Evolutionary conservation across 2,329 filamentous ascomycete species (phyloP).

Genomic region (Trichoderma brevicompactum): DNA sequence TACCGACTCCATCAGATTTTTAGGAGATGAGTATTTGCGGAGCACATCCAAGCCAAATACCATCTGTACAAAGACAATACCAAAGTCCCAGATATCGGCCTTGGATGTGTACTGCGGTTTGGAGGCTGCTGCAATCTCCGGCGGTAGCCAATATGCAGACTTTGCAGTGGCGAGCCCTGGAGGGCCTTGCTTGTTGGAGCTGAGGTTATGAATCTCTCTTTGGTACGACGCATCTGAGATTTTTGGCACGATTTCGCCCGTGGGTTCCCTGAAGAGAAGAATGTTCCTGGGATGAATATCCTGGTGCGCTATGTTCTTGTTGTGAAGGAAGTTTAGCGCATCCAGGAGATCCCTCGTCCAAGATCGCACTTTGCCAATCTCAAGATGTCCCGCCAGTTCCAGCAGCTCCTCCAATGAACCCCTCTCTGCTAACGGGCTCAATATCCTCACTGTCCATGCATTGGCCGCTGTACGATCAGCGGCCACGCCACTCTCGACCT

Average conservation of each 20-base stretch:
- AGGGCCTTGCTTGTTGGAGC: conserved; percentile 55
- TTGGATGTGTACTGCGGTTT: conserved; percentile 72
- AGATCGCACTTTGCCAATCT: conserved; percentile 75
- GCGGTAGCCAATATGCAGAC: conserved; percentile 81
- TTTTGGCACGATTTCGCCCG: conserved; percentile 72
- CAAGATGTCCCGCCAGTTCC: conserved; percentile 74
- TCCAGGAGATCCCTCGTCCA: conserved; percentile 94
- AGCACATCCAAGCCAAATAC: conserved; percentile 81
- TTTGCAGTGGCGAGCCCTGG: conserved; percentile 64
- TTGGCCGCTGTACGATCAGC: conserved; percentile 44
- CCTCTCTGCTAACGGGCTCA: conserved; percentile 78
- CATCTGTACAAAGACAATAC: conserved; percentile 91
- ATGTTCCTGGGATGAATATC: conserved; percentile 81
- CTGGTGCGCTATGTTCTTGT: conserved; percentile 81
- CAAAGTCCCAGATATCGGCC: conserved; percentile 94
- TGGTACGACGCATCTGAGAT: conserved; percentile 76
- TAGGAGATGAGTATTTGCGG: conserved; percentile 78
- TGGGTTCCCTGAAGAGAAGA: conserved; percentile 71
- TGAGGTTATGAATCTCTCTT: conserved; percentile 66
- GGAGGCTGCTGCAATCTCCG: conserved; percentile 69
- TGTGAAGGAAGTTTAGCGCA: conserved; percentile 84
- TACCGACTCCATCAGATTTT: conserved; percentile 70
- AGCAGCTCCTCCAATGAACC: conserved; percentile 83
- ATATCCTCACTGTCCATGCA: conserved; percentile 73
- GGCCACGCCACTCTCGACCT: conserved; percentile 63